These are phyloP conservation scores for Hymenoscyphus fraxineus DNA, from an alignment of 2,329 filamentous ascomycete species.

Conservation along the genomic window DNA sequence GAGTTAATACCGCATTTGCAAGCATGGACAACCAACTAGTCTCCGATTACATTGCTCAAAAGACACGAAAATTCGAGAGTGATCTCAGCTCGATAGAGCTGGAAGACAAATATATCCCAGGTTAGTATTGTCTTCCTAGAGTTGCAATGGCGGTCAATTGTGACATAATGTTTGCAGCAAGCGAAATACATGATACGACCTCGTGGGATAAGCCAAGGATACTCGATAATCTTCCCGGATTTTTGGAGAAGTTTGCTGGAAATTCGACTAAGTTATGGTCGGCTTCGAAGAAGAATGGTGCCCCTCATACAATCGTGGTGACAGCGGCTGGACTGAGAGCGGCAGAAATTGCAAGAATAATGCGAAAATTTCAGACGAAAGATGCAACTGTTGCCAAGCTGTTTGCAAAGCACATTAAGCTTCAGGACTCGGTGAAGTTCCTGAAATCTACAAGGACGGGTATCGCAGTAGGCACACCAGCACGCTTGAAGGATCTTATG, in stretches of 20 bases:
- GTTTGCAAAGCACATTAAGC: conserved; percentile 97
- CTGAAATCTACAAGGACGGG: conserved; percentile 69
- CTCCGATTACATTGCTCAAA: conserved; percentile 80
- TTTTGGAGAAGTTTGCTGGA: conserved; percentile 64
- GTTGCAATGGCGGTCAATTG: background rate
- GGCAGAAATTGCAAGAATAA: conserved; percentile 73
- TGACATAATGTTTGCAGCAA: conserved; percentile 46
- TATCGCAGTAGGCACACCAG: conserved; percentile 86
- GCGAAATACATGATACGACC: conserved; percentile 74
- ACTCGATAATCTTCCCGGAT: conserved; percentile 71
- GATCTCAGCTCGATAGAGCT: conserved; percentile 82
- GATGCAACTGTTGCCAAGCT: conserved; percentile 79
- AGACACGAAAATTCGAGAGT: conserved; percentile 71
- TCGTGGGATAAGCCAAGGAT: conserved; percentile 64
- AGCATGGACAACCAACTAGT: conserved; percentile 80
- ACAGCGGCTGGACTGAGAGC: conserved; percentile 79
- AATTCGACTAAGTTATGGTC: conserved; percentile 55
- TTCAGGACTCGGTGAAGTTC: conserved; percentile 78
- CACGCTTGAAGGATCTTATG: conserved; percentile 75
- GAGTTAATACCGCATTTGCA: conserved; percentile 75
- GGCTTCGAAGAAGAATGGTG: conserved; percentile 64
- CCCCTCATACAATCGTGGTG: conserved; percentile 86
- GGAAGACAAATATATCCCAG: conserved; percentile 74
- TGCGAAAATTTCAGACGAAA: conserved; percentile 73
- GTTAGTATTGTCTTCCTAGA: conserved; percentile 33